A percentile compares a stretch with the other conserved stretches of the same genome.
These are phyloP conservation scores for Claviceps pazoutovae DNA, from an alignment of 2,329 filamentous ascomycete genomes.

Conservation along the genomic window DNA sequence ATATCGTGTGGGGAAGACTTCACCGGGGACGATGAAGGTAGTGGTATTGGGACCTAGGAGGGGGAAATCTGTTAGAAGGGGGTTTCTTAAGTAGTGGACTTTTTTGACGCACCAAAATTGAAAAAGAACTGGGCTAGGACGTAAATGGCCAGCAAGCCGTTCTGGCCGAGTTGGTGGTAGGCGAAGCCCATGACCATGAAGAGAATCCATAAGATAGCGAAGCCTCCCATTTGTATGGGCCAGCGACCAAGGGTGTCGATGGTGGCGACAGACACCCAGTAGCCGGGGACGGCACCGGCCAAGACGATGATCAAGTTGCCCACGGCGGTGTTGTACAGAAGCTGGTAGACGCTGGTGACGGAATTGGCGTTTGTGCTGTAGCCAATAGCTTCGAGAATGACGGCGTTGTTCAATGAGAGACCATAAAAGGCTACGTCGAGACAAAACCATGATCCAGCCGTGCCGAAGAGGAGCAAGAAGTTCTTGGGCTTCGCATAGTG, in stretches of 20 bases:
- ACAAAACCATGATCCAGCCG: slow-evolving; percentile 74
- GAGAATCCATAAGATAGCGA: slow-evolving; percentile 44
- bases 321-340: slow-evolving; percentile 59
- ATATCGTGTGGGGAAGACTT: slow-evolving; percentile 43
- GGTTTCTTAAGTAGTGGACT: not conserved
- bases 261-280: slow-evolving; percentile 65
- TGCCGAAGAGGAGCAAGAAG: slow-evolving; percentile 59
- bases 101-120: slow-evolving; percentile 30
- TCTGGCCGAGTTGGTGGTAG: slow-evolving; percentile 37
- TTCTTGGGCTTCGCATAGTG: slow-evolving; percentile 63
- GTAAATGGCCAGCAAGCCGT: slow-evolving; percentile 41
- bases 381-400: slow-evolving; percentile 58
- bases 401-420: slow-evolving; percentile 62
- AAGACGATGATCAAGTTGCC: slow-evolving; percentile 69
- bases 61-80: slow-evolving; percentile 1
- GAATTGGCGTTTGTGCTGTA: slow-evolving; percentile 35
- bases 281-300: slow-evolving; percentile 66
- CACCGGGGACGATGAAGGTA: slow-evolving; percentile 42
- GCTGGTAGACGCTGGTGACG: slow-evolving; percentile 47
- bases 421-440: slow-evolving; percentile 50
- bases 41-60: slow-evolving; percentile 35
- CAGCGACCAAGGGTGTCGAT: slow-evolving; percentile 66
- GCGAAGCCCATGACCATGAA: slow-evolving; percentile 51
- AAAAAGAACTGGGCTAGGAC: slow-evolving; percentile 46
- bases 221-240: slow-evolving; percentile 57